These are phyloP conservation scores for Grifola frondosa DNA, from an alignment of 1,284 basidiomycete species.

Conservation along the genomic window DNA sequence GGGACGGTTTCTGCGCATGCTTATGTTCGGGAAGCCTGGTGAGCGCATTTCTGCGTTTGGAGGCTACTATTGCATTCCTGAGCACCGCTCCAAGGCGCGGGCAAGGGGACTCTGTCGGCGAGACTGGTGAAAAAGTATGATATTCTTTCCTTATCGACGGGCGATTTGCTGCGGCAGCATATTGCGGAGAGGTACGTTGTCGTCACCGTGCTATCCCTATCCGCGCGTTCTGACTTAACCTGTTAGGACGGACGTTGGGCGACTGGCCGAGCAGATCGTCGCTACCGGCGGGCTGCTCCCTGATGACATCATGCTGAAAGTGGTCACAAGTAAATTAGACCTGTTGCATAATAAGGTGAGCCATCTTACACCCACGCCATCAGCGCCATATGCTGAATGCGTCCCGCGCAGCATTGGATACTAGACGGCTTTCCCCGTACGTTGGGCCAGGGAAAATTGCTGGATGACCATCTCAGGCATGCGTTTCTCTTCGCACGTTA, in stretches of 20 bases:
- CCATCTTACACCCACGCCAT: not conserved
- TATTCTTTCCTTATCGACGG: constrained; percentile 73
- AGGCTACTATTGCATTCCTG: constrained; percentile 6
- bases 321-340: constrained; percentile 73
- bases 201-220: not conserved
- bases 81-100: constrained; percentile 45
- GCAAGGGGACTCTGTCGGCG: constrained; percentile 77
- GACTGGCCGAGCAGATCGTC: constrained; percentile 73
- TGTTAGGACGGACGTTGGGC: constrained; percentile 65
- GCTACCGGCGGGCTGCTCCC: constrained; percentile 73
- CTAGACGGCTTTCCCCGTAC: constrained; percentile 97
- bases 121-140: constrained; percentile 77
- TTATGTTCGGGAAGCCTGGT: constrained; percentile 64
- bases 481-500: constrained; percentile 15
- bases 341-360: constrained; percentile 61
- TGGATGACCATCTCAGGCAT: constrained; percentile 75
- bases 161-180: constrained; percentile 79
- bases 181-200: constrained; percentile 60
- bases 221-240: not conserved
- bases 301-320: constrained; percentile 75
- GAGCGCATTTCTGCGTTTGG: not conserved
- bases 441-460: constrained; percentile 81
- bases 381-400: constrained; percentile 3
- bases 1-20: constrained; percentile 59
- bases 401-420: constrained; percentile 75